A percentile compares a stretch with the other conserved stretches of the same genome.
These are phyloP conservation scores for Lactarius evosmus DNA, from an alignment of 768 basidiomycete genomes.

Conservation along the genomic window DNA sequence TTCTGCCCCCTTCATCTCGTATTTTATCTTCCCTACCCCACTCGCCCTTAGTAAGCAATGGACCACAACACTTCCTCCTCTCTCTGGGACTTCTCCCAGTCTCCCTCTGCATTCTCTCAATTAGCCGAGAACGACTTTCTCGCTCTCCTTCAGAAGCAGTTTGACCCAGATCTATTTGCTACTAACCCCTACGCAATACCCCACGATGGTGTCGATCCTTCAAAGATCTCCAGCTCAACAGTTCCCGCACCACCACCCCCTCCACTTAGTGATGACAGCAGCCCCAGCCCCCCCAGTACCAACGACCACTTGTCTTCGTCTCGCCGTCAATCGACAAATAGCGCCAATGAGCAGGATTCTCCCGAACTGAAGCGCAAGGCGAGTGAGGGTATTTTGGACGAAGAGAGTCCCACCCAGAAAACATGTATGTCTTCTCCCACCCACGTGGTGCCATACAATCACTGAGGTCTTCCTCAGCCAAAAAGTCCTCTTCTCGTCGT, in stretches of 20 bases:
- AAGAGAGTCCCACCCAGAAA: slow-evolving; percentile 66
- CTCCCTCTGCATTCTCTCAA: slow-evolving; percentile 55
- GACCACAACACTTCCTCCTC: slow-evolving; percentile 46
- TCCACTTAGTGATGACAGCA: slow-evolving; percentile 67
- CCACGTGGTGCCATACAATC: background rate
- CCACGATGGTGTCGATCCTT: slow-evolving; percentile 54
- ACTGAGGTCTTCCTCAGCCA: slow-evolving; percentile 24
- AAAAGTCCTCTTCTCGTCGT: slow-evolving; percentile 34
- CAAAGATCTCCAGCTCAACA: slow-evolving; percentile 51
- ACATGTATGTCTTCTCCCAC: slow-evolving; percentile 49
- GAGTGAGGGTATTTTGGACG: slow-evolving; percentile 52
- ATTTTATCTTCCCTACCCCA: background rate
- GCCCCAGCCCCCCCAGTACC: slow-evolving; percentile 67
- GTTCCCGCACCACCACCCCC: slow-evolving; percentile 54
- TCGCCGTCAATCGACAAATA: slow-evolving; percentile 34
- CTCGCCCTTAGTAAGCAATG: slow-evolving; percentile 38
- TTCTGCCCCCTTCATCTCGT: background rate
- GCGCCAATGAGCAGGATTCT: slow-evolving; percentile 40
- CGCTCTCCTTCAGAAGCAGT: slow-evolving; percentile 74
- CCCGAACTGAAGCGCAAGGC: slow-evolving; percentile 77
- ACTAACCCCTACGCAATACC: slow-evolving; percentile 32
- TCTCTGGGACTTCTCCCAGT: slow-evolving; percentile 59
- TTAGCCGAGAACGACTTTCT: slow-evolving; percentile 76
- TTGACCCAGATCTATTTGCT: slow-evolving; percentile 39
- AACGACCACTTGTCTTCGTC: slow-evolving; percentile 35